Conservation (phyloP, 2,329 filamentous ascomycete species). For the Trichoderma koningiopsis region DNA sequence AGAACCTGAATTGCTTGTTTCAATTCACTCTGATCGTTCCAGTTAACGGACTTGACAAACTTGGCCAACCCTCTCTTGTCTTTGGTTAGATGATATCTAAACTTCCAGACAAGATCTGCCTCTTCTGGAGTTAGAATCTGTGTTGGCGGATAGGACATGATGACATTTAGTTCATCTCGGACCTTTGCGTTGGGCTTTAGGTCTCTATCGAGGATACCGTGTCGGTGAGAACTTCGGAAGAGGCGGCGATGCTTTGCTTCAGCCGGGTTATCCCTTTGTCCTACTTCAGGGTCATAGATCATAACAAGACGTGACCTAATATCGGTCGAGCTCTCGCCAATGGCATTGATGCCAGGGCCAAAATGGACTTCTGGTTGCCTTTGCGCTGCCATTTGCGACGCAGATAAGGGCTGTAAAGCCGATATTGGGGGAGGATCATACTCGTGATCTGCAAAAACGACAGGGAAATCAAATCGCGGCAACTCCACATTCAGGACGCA, state of each 20-base stretch:
- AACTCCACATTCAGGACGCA: constrained; percentile 90
- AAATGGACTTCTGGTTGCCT: constrained; percentile 86
- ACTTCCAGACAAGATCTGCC: constrained; percentile 96
- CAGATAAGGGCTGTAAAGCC: constrained; percentile 61
- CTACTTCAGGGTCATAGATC: constrained; percentile 93
- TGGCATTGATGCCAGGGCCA: constrained; percentile 82
- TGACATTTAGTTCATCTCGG: constrained; percentile 86
- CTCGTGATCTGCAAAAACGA: constrained; percentile 93
- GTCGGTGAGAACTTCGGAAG: constrained; percentile 85
- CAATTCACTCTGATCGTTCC: constrained; percentile 82
- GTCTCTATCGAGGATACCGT: constrained; percentile 92
- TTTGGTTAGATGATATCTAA: constrained; percentile 88
- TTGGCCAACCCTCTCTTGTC: constrained; percentile 94
- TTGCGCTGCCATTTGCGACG: constrained; percentile 69
- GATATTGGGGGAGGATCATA: constrained; percentile 86
- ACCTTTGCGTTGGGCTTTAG: constrained; percentile 95
- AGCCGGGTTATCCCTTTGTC: constrained; percentile 85
- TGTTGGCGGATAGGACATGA: constrained; percentile 90
- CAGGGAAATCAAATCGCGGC: constrained; percentile 90
- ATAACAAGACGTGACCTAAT: constrained; percentile 68
- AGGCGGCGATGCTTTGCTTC: constrained; percentile 93
- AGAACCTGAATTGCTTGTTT: constrained; percentile 88
- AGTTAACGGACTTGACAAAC: constrained; percentile 96
- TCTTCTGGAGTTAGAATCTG: constrained; percentile 86
- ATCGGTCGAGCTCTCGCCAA: constrained; percentile 54